Evolutionary conservation across 306 rosid genomes (phyloP), one percentile per base, ranked within the genome.

Genomic region (Sechiopsis laciniata): DNA sequence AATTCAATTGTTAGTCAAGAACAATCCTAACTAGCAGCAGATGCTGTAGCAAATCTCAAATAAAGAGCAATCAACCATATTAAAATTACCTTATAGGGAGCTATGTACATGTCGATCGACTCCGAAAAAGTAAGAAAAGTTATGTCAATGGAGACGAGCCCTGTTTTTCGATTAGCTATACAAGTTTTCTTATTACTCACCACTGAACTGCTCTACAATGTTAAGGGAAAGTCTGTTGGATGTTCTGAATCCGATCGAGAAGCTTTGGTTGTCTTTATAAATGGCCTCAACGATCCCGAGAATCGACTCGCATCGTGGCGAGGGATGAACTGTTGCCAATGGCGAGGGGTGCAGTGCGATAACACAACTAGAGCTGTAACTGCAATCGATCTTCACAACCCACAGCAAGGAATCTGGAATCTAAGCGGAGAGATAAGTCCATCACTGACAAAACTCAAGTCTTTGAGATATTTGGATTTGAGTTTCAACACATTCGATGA

Each of bases 371-470:
- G 81, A 42, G 82, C 66, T 40, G 86, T 83, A 52, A 71, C 75
- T 7, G 32, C 75, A 77, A 32, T 85, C 12, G 86, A 85, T 78
- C 83, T 85, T 35, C 82, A 52, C 21, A 80, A 78, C 64, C 84
- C 81, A 7, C 35, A 75, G 77, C 64, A 78, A 29, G 82, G 65
- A 53, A 56, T 71, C 52, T 67, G 77, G 79, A 82, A 77, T 72
- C 52, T 83, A 17, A 77, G 84, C 71, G 88, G 84, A 15, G 82
- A 75, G 52, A 55, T 84, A 64, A 82, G 85, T 52, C 78, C 80
- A 10, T 84, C 88, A 4, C 20, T 84, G 77, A 64, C 71, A 67
- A 79, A 73, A 16, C 84, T 83, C 7, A n/a, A 74, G 75, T 84
- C 87, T 6, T 52, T 83, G 61, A 63, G 62, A 21, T 55, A 75